Conservation (phyloP, 352 stramenopile species). For the Globisporangium iwayamae region DNA sequence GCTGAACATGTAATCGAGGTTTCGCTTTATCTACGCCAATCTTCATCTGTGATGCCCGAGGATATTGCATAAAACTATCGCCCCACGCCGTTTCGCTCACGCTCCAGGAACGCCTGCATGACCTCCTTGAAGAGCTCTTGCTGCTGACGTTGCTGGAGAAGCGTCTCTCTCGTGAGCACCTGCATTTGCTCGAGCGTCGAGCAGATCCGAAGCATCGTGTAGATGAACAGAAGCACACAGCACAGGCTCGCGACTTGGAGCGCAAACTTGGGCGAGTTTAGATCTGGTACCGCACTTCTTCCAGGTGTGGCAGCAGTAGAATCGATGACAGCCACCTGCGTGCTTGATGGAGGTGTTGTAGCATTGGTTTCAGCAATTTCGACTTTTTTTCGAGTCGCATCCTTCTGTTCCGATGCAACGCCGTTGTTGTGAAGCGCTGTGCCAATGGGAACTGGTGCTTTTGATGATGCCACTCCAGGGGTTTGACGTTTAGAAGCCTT, state of each 20-base stretch:
- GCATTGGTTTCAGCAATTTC: neutral
- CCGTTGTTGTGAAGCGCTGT: neutral
- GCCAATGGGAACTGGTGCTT: neutral
- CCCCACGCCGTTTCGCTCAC: neutral
- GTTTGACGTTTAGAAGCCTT: conserved; percentile 8
- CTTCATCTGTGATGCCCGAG: neutral
- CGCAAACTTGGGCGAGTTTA: conserved; percentile 11
- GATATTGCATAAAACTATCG: neutral
- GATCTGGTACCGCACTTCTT: neutral
- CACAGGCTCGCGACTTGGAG: conserved; percentile 45
- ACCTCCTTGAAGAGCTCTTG: conserved; percentile 63
- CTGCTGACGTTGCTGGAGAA: conserved; percentile 62
- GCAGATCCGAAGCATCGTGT: conserved; percentile 62
- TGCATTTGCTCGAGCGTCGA: conserved; percentile 59
- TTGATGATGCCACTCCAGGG: neutral
- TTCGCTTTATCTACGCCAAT: neutral
- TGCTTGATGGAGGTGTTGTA: neutral
- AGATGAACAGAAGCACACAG: conserved; percentile 67
- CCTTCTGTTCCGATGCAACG: neutral
- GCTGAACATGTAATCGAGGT: neutral
- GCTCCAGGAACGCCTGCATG: conserved; percentile 32
- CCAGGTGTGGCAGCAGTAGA: neutral
- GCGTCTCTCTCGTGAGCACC: conserved; percentile 41
- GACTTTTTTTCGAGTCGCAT: neutral
- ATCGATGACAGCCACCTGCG: neutral